Evolutionary conservation across 2,329 filamentous ascomycete species (phyloP).

Genomic region (Coniochaeta ligniaria): DNA sequence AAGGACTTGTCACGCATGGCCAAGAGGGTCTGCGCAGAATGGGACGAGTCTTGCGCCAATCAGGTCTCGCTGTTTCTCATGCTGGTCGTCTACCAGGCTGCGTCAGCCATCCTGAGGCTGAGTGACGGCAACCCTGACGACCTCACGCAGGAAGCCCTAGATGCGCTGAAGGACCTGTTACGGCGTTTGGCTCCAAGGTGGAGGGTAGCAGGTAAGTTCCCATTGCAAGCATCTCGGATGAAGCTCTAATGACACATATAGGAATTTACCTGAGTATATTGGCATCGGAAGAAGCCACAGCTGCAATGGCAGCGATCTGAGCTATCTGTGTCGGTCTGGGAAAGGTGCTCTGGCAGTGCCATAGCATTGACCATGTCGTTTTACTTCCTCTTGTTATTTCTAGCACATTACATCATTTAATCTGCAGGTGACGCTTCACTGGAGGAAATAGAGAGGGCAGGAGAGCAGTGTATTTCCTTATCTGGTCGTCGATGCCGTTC

Average conservation of each 20-base stretch:
- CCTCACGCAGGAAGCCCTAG: background rate
- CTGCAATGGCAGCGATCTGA: background rate
- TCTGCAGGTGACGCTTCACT: too few relatives aligned
- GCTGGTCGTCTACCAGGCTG: slow-evolving; percentile 1
- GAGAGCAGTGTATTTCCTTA: too few relatives aligned
- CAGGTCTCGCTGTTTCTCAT: background rate
- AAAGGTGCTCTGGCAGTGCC: too few relatives aligned
- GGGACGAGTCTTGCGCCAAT: background rate
- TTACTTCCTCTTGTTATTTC: too few relatives aligned
- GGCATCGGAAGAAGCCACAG: background rate
- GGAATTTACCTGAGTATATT: background rate
- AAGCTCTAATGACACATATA: background rate
- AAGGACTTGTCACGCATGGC: background rate
- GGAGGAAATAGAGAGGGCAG: too few relatives aligned
- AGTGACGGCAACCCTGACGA: background rate
- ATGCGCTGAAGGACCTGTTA: background rate
- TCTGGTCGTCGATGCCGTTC: too few relatives aligned
- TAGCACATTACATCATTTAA: too few relatives aligned
- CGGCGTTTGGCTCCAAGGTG: background rate
- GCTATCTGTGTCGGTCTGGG: too few relatives aligned
- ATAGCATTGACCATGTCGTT: too few relatives aligned
- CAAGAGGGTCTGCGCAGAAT: background rate
- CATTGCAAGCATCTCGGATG: background rate
- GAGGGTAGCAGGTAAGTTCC: background rate
- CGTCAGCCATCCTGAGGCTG: background rate